Evolutionary conservation across 305 asterid species (phyloP), one percentile per base, ranked within the genome.

Genomic region (Striga hermonthica): DNA sequence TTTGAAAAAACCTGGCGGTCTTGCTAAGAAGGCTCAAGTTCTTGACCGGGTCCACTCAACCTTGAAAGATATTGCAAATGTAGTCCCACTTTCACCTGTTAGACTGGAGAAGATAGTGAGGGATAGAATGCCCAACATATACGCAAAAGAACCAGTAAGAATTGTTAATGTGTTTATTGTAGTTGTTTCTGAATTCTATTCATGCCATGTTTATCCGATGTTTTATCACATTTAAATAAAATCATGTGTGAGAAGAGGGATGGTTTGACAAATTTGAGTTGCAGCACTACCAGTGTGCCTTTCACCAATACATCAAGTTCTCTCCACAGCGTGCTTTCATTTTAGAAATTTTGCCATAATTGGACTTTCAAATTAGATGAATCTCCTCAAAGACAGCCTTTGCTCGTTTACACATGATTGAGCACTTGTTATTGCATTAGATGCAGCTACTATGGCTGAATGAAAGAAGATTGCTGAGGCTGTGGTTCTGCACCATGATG

Each of bases 31-130:
- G 85, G 76, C 66, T 43, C 86, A 88, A 76, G 97, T 94, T 67
- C 88, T 82, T 52, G 86, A 86, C 64, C 85, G 85, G 44, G 82
- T 94, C 62, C 99, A 94, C 84, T 72, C 86, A 40, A 78, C 95
- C 64, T 78, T 94, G 71, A 75, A 68, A 60, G 70, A 75, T 60
- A 94, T 94, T 73, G 80, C 91, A 10, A 69, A 76, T 73, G 70
- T 90, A 72, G 84, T 85, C 70, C 99, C 99, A 67, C 88, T 86
- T 72, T 77, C 93, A 34, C 93, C 96, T 35, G 35, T 75, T 81
- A 86, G 93, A 73, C 79, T 94, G 65, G 91, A 84, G 84, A 70
- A 78, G 68, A 78, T 86, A 69, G 73, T 88, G 76, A 79, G 68
- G 57, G 85, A 75, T 55, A 75, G 82, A 69, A 84, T 93, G 96